Evolutionary conservation across 1,139 yeast species (phyloP).

Genomic region (Taiozyma sp.): DNA sequence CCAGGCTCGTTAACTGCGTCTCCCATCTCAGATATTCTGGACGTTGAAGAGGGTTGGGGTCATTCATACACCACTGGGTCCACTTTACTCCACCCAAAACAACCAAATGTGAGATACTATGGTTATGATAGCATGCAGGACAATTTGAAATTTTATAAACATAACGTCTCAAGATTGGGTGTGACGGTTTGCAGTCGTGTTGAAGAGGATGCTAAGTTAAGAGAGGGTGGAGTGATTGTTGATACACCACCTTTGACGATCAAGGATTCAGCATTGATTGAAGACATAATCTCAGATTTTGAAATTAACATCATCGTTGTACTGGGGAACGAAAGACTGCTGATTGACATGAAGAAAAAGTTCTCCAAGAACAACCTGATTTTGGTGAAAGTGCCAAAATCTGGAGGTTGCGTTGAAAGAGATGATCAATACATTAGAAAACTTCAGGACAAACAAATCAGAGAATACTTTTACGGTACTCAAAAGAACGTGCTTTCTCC

Average conservation of each 20-base stretch:
- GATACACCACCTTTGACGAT: slow-evolving; percentile 68
- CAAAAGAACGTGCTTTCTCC: slow-evolving; percentile 71
- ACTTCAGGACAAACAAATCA: slow-evolving; percentile 69
- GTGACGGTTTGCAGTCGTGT: slow-evolving; percentile 53
- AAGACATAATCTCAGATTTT: slow-evolving; percentile 58
- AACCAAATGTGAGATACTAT: slow-evolving; percentile 76
- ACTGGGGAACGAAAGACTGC: slow-evolving; percentile 60
- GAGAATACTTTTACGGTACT: slow-evolving; percentile 88
- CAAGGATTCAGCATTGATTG: slow-evolving; percentile 35
- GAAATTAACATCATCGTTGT: slow-evolving; percentile 54
- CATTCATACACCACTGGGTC: slow-evolving; percentile 87
- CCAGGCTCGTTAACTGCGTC: slow-evolving; percentile 90
- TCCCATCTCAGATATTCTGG: slow-evolving; percentile 75
- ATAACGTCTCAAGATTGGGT: slow-evolving; percentile 54
- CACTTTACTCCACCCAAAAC: slow-evolving; percentile 75
- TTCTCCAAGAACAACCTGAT: slow-evolving; percentile 32
- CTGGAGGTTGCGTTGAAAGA: slow-evolving; percentile 72
- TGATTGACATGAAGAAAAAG: slow-evolving; percentile 58
- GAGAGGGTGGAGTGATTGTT: slow-evolving; percentile 63
- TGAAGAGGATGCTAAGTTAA: slow-evolving; percentile 47
- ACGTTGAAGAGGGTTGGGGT: slow-evolving; percentile 84
- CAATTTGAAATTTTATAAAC: slow-evolving; percentile 58
- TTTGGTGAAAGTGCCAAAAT: slow-evolving; percentile 60
- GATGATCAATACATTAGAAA: slow-evolving; percentile 69
- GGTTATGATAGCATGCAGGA: slow-evolving; percentile 63